Conservation (phyloP, 2,329 filamentous ascomycete genomes). For the Elsinoe necatrix region DNA sequence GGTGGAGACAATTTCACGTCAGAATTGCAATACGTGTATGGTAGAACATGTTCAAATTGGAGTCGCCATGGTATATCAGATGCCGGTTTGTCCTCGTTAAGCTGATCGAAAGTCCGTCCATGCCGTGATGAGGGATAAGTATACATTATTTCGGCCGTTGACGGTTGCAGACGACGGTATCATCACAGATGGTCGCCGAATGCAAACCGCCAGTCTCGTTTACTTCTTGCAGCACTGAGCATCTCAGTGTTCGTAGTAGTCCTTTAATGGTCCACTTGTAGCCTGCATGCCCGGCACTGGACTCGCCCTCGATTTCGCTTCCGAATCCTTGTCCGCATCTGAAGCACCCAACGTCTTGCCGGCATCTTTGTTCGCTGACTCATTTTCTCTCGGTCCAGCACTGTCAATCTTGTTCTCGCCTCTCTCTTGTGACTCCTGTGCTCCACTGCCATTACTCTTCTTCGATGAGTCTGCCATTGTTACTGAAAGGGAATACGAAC, state of each 20-base stretch:
- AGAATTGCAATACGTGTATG: not conserved
- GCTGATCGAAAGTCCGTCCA: not conserved
- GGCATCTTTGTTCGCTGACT: not conserved
- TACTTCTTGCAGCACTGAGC: not conserved
- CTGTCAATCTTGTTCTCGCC: conserved; percentile 5
- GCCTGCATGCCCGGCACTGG: conserved; percentile 27
- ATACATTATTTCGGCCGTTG: conserved; percentile 8
- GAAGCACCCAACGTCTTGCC: conserved; percentile 1
- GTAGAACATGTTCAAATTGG: not conserved
- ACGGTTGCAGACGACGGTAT: not conserved
- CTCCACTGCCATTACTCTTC: conserved; percentile 13
- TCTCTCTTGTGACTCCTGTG: not conserved
- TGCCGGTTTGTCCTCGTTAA: not conserved
- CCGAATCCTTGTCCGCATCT: not conserved
- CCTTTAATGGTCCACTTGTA: conserved; percentile 27
- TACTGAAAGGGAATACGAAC: not conserved
- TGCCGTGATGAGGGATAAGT: not conserved
- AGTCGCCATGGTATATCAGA: conserved; percentile 6
- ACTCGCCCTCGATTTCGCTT: conserved; percentile 10
- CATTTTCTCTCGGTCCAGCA: conserved; percentile 2
- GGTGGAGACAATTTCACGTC: not conserved
- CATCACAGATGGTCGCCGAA: not conserved
- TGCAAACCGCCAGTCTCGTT: not conserved
- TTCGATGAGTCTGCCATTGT: conserved; percentile 5
- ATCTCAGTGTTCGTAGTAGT: conserved; percentile 19